Base-by-base conservation (phyloP, 176 grass and related monocot genomes). In the Oryza australiensis region DNA sequence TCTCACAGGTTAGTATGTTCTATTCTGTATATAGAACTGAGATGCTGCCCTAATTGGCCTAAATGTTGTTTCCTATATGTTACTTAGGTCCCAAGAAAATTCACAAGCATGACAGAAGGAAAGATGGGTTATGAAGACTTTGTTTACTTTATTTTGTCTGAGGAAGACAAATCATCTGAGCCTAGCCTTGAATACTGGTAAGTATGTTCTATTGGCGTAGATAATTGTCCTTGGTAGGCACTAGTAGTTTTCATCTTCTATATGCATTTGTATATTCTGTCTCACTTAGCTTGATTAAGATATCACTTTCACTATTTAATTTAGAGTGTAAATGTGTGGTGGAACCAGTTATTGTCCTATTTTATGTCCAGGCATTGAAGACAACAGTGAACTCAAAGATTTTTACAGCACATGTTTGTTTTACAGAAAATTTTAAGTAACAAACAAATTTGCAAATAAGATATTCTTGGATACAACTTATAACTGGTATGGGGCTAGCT, bases 121-220 rank as follows among this genome's bases (percentile, higher is more conserved):
- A 99, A 99, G 83, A 99, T 99, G 97, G 85, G 97, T 71, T 99
- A 99, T 80, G 97, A 99, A 90, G 97, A 99, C 87, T 99, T 96
- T 71, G 97, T 99, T 65, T 96, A 99, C 85, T 99, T 99, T 79
- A 99, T 99, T 77, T 88, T 99, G 79, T 90, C 97, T 26, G 97
- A 99, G 85, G 97, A 99, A 87, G 91, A 99, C 68, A 99, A 99
- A 85, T 99, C 93, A 45, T 90, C 93, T 42, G 97, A 99, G 70
- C 97, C 93, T 72, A 99, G 97, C 84, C 93, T 99, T 77, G 97
- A 99, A 68, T 99, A 96, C 85, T 99, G 97, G 97, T 99, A 94
- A 89, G 55, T 85, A 8, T 62, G 46, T 41, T 75, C 51, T 62
- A 41, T 75, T 3, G 1, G 37, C 77, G n/a, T 35, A 41, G 77